Conservation (phyloP, 2,329 filamentous ascomycete species). For the Ascochyta clinopodiicola region DNA sequence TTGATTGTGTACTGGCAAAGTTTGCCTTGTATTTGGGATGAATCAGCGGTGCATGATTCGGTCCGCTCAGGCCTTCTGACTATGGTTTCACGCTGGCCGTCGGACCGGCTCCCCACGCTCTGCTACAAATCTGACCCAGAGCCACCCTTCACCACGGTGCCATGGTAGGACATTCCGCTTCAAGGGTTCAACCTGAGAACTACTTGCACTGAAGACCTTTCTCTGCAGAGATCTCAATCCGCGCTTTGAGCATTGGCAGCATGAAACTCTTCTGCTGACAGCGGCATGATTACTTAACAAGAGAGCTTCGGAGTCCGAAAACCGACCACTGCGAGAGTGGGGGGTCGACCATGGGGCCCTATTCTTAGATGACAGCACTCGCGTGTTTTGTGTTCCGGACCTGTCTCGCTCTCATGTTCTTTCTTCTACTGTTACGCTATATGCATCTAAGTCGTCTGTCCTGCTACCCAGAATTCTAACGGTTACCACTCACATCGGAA, state of each 20-base stretch:
- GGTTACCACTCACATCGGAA: neutral
- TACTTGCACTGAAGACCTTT: too few species aligned
- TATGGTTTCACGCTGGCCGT: conserved; percentile 10
- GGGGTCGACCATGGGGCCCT: conserved; percentile 9
- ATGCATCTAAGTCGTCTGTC: neutral
- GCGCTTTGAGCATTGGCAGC: neutral
- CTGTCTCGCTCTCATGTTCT: neutral
- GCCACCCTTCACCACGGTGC: neutral
- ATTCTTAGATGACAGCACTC: conserved; percentile 12
- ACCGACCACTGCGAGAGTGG: neutral
- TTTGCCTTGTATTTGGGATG: neutral
- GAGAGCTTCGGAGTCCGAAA: conserved; percentile 10
- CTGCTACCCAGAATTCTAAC: neutral
- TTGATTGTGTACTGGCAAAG: neutral
- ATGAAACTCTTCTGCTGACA: neutral
- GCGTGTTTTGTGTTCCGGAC: neutral
- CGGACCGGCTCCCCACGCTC: conserved; percentile 17
- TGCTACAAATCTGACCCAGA: neutral
- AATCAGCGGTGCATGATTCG: neutral
- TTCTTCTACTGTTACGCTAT: neutral
- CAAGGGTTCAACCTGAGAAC: too few species aligned
- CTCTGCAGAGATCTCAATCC: too few species aligned
- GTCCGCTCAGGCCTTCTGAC: neutral
- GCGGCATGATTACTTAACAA: neutral
- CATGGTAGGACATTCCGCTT: neutral